Evolutionary conservation across 306 rosid genomes (phyloP).

Genomic region (Sechiopsis laciniata): DNA sequence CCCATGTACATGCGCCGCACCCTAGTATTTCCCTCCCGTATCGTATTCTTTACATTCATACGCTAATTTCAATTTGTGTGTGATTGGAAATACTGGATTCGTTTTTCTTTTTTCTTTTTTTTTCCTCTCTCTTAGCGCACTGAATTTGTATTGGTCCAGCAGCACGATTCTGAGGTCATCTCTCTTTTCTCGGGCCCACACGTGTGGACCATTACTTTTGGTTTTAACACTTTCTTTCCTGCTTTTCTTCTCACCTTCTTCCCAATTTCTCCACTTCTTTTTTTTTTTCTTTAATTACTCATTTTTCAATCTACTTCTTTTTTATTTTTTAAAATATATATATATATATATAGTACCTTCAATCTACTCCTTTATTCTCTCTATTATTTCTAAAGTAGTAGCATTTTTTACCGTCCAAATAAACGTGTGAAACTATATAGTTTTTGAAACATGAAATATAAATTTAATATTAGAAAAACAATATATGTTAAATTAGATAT

Average conservation of each 20-base stretch:
- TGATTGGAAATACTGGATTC: neutral
- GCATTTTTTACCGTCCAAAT: too few species aligned
- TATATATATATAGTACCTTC: too few species aligned
- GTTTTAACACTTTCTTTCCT: neutral
- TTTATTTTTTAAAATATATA: too few species aligned
- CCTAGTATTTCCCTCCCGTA: neutral
- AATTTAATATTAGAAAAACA: too few species aligned
- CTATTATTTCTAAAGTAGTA: too few species aligned
- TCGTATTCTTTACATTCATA: neutral
- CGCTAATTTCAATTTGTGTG: neutral
- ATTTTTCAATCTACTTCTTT: too few species aligned
- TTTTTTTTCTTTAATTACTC: too few species aligned
- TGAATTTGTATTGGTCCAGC: neutral
- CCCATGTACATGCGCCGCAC: conserved; percentile 11
- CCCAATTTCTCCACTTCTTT: neutral
- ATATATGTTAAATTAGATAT: too few species aligned
- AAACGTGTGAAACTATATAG: too few species aligned
- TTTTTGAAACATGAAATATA: too few species aligned
- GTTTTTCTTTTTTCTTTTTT: neutral
- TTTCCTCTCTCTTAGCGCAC: neutral
- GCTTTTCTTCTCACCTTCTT: neutral
- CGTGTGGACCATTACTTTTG: neutral
- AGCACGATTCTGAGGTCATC: conserved; percentile 13
- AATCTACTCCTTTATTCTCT: too few species aligned
- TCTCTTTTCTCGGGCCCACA: conserved; percentile 4